Base-by-base conservation (phyloP, 768 basidiomycete species). In the Kwoniella heveanensis region DNA sequence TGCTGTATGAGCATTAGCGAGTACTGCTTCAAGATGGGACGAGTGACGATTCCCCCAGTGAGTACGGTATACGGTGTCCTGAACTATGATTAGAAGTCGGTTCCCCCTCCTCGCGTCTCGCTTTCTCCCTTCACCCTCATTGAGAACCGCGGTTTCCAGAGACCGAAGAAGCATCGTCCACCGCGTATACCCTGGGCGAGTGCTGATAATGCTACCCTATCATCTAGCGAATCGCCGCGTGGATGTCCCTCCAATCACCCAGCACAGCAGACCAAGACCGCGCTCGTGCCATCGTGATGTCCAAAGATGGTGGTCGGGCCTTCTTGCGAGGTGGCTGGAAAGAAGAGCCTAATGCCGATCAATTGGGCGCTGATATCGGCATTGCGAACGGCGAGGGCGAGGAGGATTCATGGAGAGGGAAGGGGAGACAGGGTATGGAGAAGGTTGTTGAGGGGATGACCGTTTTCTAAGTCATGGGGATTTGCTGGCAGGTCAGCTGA, bases 11-110 rank as follows among this genome's bases (percentile, higher is more conserved):
- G 64, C 15, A 66, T 77, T 4, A 70, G 52, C 37, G 73, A 74
- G 50, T 72, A 71, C 37, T 72, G 71, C 57, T 74, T 72, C 72
- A 77, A 77, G 60, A 64, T 73, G 39, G 76, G 73, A 30, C 39
- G 76, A 39, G 69, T 72, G n/a, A 77, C 76, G 0, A 60, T 77
- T 27, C 76, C 76, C 22, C 76, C 76, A 21, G 75, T 77, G 44
- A 70, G 75, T 67, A 39, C 36, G 26, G 8, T n/a, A n/a, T n/a
- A n/a, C n/a, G n/a, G n/a, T n/a, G n/a, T n/a, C n/a, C n/a, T n/a
- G n/a, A n/a, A n/a, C n/a, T n/a, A n/a, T n/a, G n/a, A n/a, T n/a
- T n/a, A n/a, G n/a, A n/a, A n/a, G n/a, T n/a, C n/a, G n/a, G n/a
- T n/a, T n/a, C n/a, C n/a, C n/a, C n/a, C n/a, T n/a, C n/a, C n/a